Base-by-base conservation (phyloP, 140 eudicot genomes). In the Senecio squalidus region DNA sequence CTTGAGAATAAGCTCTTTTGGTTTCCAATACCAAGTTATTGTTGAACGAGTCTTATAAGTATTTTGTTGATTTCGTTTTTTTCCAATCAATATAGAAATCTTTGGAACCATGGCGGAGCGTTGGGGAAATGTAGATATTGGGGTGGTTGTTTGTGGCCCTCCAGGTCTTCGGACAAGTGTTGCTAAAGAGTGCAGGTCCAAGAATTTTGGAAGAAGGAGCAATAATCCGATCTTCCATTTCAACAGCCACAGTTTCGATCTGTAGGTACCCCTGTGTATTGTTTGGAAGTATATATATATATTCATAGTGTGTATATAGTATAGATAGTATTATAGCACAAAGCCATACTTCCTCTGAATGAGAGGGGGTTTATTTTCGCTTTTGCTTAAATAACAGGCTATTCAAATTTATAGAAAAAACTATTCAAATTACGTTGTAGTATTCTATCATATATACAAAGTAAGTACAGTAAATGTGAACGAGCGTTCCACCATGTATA, bases 81-180 rank as follows among this genome's bases (percentile, higher is more conserved):
- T 41, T 43, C 60, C 55, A n/a, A 17, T 50, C n/a, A 20, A 10
- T 73, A 80, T 83, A 89, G 97, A 79, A 52, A 80, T 85, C 0
- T 85, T 89, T 66, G 82, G 70, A 63, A 51, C 69, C 1, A 41
- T 80, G 44, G 58, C 84, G 18, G 80, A 76, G 24, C 34, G 80
- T n/a, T 82, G 86, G 89, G 95, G 83, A 58, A 80, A 72, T 54
- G 84, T 75, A 9, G 92, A 89, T 62, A 72, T 89, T 16, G 95
- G 97, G 29, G 97, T 89, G 38, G 75, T 89, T 30, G 84, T 89
- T 26, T 89, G 95, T 70, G 95, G 97, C 8, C 97, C 95, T 23
- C 58, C 86, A 14, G 45, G 77, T 62, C 93, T 89, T 49, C 82
- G 58, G 54, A 66, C 79, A 9, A 77, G 86, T 34, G 83, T 89